Conservation (phyloP, 2,329 filamentous ascomycete genomes). For the Sclerotinia subarctica region DNA sequence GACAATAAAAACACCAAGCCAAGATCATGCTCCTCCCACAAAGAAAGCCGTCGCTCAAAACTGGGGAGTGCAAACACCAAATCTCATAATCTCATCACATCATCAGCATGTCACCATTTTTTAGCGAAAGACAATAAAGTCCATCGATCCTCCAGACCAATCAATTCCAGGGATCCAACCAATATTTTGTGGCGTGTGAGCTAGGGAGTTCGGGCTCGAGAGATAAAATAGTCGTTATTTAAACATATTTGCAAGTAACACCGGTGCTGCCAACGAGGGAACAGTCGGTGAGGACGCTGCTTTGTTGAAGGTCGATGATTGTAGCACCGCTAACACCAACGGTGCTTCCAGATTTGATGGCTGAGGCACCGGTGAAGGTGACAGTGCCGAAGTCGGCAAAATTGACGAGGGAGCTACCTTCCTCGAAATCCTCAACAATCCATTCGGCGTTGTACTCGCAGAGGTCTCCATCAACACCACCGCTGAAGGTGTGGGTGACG, state of each 20-base stretch:
- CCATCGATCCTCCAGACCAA: slow-evolving; percentile 2
- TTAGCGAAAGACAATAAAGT: neutral
- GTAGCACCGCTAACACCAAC: slow-evolving; percentile 7
- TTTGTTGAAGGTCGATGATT: slow-evolving; percentile 18
- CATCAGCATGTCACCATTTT: slow-evolving; percentile 2
- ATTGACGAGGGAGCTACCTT: slow-evolving; percentile 42
- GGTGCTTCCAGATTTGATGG: neutral
- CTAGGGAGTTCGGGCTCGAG: neutral
- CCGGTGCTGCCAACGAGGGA: neutral
- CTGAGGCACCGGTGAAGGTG: slow-evolving; percentile 26
- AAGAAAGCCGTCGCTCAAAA: slow-evolving; percentile 21
- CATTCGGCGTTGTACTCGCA: slow-evolving; percentile 50
- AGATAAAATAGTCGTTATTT: slow-evolving; percentile 11
- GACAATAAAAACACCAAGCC: slow-evolving; percentile 19
- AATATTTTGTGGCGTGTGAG: neutral
- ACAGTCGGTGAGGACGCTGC: neutral
- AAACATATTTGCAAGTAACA: slow-evolving; percentile 9
- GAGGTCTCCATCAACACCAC: slow-evolving; percentile 37
- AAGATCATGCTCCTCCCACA: slow-evolving; percentile 10
- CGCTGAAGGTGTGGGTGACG: slow-evolving; percentile 44
- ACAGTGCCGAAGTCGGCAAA: slow-evolving; percentile 49
- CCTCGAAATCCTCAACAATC: slow-evolving; percentile 52
- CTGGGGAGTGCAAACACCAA: slow-evolving; percentile 8
- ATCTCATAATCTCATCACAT: slow-evolving; percentile 8
- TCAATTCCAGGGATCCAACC: slow-evolving; percentile 7